phyloP scores from a whole-genome alignment of 495 filamentous ascomycete species.

The Penicillium alfredii region DNA sequence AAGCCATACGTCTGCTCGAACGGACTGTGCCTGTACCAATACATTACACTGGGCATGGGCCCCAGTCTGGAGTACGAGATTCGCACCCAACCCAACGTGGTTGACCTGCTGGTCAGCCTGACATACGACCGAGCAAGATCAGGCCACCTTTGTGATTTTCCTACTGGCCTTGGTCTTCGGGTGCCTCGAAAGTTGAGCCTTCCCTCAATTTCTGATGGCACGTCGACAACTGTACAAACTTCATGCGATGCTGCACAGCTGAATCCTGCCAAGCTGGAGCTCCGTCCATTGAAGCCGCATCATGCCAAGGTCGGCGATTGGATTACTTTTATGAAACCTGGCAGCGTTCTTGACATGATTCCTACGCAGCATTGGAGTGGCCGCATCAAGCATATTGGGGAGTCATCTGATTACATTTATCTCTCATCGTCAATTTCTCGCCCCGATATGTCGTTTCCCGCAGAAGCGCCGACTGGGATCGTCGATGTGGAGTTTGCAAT shows the following conservation, averaged over 20 bases:
- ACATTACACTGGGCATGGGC: constrained; percentile 82
- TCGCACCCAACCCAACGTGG: constrained; percentile 69
- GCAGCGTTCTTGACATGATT: constrained; percentile 5
- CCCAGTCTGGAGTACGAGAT: constrained; percentile 84
- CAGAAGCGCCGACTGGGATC: too few species aligned
- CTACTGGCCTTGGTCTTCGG: constrained; percentile 59
- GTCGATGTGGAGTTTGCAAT: constrained; percentile 23
- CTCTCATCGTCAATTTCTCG: constrained; percentile 18
- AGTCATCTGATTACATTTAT: constrained; percentile 2
- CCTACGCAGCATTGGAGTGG: constrained; percentile 16
- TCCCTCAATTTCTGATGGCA: background rate
- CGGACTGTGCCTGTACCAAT: constrained; percentile 81
- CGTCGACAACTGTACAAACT: background rate
- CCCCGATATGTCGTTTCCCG: too few species aligned
- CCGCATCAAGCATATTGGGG: constrained; percentile 11
- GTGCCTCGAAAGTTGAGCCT: too few species aligned
- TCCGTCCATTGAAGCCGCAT: constrained; percentile 28
- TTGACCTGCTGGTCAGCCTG: constrained; percentile 81
- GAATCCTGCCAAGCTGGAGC: constrained; percentile 32
- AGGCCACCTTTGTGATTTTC: constrained; percentile 52
- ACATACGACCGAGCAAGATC: constrained; percentile 58
- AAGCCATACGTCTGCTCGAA: constrained; percentile 87
- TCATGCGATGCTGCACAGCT: constrained; percentile 9
- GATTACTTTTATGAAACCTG: constrained; percentile 41
- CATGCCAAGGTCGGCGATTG: constrained; percentile 50